Evolutionary conservation across 129 eudicot species (phyloP), one percentile per base, ranked within the genome.

Genomic region (Scalesia atractyloides): DNA sequence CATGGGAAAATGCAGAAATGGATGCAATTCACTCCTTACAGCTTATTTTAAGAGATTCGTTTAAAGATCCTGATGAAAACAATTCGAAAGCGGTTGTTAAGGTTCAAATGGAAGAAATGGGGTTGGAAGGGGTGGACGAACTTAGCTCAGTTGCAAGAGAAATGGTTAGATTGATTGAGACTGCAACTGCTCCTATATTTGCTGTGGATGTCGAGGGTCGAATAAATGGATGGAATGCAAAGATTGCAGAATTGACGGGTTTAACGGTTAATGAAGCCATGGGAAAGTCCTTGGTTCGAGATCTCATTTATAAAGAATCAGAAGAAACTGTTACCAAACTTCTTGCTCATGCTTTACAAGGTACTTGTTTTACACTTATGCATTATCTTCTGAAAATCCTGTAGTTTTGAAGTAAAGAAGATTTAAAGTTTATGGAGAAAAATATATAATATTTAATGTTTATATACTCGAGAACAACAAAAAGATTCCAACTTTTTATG

Each of bases 161-260:
- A 70, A 91, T 95, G 97, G 88, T 86, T 64, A 83, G 97, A 73
- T 86, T 95, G 82, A 91, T 95, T 24, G 99, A 91, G 78, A 91
- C 99, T 3, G 99, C 99, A 77, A 95, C 91, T n/a, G 96, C 97
- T 71, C 99, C 99, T 16, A 91, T 95, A 77, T 95, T 95, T 79
- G 97, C 99, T 3, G 91, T 95, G n/a, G 90, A 85, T 73, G 81
- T 74, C 33, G 89, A 88, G 22, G 99, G 97, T 26, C 64, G 87
- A 37, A 86, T 95, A 64, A 88, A 95, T 70, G 97, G 99, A 33
- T 95, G 99, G 99, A 95, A 95, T 67, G 88, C 91, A 15, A 95
- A 95, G 76, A 80, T 88, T 69, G 96, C 96, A 3, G 99, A 95
- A 76, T 71, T 95, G 84, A 85, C 96, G 0, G 99, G 97, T n/a